Base-by-base conservation (phyloP, 495 filamentous ascomycete genomes). In the Daldinia loculata region DNA sequence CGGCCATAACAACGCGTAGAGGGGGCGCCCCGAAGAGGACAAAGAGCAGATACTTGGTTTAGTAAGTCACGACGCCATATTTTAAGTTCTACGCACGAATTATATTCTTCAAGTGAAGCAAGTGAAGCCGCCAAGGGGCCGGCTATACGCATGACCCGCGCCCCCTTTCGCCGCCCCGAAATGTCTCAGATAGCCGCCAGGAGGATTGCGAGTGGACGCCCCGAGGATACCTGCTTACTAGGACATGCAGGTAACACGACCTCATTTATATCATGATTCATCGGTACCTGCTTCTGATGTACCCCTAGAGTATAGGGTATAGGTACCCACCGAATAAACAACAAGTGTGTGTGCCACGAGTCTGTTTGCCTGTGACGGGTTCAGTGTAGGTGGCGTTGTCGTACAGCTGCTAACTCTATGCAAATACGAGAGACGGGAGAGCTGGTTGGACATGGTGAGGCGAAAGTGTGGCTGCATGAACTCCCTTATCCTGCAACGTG, bases 151-250 rank as follows among this genome's bases (percentile, higher is more conserved):
- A 52, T 59, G 55, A 51, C 32, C 32, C 2, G 29, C 56, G 64
- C 56, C 63, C 63, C 6, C 53, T 8, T 52, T 27, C 24, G 63
- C 55, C 63, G 48, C 38, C 9, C 56, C 41, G 14, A 34, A 17
- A 41, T 29, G 30, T 29, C 41, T 29, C 1, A 38, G 43, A 55
- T 63, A 38, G 1, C 43, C 43, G 43, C 19, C 19, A 19, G 19
- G 9, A 48, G 8, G 19, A 24, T 22, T 48, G 1, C 43, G 11
- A 24, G 6, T 48, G 19, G 43, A 48, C 19, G 43, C 17, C 43
- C 9, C 7, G 1, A 48, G 43, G 43, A 22, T 48, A 48, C 11
- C 43, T 22, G 17, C 19, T 22, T 48, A 48, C 19, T 48, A 48
- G 17, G 1, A n/a, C 19, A 48, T 48, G 43, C 17, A 45, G 15